A percentile compares a stretch with the other conserved stretches of the same genome.
These are phyloP conservation scores for Nemania abortiva DNA, from an alignment of 2,329 filamentous ascomycete genomes.

Conservation along the genomic window DNA sequence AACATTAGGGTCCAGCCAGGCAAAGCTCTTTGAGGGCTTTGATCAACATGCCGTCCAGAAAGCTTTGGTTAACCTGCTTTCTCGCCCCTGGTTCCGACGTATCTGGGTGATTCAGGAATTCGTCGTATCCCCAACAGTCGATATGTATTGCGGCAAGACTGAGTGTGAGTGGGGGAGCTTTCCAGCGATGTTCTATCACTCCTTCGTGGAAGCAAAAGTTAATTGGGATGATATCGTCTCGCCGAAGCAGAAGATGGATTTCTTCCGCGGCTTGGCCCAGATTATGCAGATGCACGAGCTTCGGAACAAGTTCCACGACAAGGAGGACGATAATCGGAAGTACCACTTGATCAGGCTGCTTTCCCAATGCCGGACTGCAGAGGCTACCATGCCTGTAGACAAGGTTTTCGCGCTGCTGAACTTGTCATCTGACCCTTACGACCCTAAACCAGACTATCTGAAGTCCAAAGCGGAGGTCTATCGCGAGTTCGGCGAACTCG, in stretches of 20 bases:
- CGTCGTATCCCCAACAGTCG: constrained; percentile 3
- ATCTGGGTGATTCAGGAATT: constrained; percentile 7
- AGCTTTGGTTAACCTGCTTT: not conserved
- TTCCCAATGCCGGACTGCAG: not conserved
- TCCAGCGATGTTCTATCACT: constrained; percentile 2
- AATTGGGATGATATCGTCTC: constrained; percentile 8
- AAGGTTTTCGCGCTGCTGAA: not conserved
- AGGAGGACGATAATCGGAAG: not conserved
- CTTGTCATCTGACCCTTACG: not conserved
- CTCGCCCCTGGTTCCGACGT: constrained; percentile 6
- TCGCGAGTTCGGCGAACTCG: not conserved
- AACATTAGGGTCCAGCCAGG: not conserved
- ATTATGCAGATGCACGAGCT: constrained; percentile 21
- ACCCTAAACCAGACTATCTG: not conserved
- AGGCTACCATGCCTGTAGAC: not conserved
- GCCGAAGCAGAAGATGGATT: not conserved
- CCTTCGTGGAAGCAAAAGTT: constrained; percentile 5
- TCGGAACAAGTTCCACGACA: constrained; percentile 2
- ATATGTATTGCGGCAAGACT: constrained; percentile 8
- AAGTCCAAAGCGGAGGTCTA: not conserved
- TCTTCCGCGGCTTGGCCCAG: constrained; percentile 1
- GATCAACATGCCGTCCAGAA: constrained; percentile 9
- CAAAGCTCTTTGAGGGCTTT: constrained; percentile 18
- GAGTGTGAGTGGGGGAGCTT: constrained; percentile 5
- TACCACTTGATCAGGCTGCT: not conserved